phyloP scores from a whole-genome alignment of 176 grass and related monocot genomes.

The Rhynchospora breviuscula region DNA sequence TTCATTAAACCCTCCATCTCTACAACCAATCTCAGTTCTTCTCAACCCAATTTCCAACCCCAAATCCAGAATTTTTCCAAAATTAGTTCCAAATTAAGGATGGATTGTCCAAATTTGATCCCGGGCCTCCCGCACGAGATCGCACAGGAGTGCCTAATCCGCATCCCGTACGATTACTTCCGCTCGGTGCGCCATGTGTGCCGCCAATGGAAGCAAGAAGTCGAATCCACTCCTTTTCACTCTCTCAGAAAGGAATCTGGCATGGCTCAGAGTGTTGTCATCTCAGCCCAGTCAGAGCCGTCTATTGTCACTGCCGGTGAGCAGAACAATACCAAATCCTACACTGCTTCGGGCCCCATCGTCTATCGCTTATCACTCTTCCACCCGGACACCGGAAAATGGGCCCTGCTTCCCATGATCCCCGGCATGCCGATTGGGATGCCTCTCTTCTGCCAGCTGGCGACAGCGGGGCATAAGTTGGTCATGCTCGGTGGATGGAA shows the following conservation, averaged over 20 bases:
- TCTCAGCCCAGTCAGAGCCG: slow-evolving; percentile 33
- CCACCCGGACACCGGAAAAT: slow-evolving; percentile 35
- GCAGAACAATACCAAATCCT: neutral
- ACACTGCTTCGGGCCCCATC: neutral
- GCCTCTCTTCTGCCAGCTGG: slow-evolving; percentile 77
- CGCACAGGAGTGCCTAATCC: slow-evolving; percentile 84
- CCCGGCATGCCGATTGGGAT: slow-evolving; percentile 33
- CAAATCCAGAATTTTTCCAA: neutral
- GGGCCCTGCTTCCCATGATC: slow-evolving; percentile 40
- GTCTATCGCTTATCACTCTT: slow-evolving; percentile 49
- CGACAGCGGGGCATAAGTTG: slow-evolving; percentile 42
- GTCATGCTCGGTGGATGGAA: slow-evolving; percentile 82
- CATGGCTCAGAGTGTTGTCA: slow-evolving; percentile 25
- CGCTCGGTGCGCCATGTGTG: slow-evolving; percentile 57
- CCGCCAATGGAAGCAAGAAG: slow-evolving; percentile 62
- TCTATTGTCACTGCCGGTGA: slow-evolving; percentile 14
- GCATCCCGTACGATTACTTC: slow-evolving; percentile 60
- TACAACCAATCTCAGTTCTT: neutral
- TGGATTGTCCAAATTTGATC: slow-evolving; percentile 40
- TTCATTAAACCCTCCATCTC: neutral
- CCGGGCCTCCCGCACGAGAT: slow-evolving; percentile 73
- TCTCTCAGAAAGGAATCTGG: slow-evolving; percentile 38
- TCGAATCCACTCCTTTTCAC: slow-evolving; percentile 47
- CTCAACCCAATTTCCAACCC: neutral
- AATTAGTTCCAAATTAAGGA: neutral